Evolutionary conservation across 192 early-diverging fungal species (phyloP).

Genomic region (Backusella tuberculispora): DNA sequence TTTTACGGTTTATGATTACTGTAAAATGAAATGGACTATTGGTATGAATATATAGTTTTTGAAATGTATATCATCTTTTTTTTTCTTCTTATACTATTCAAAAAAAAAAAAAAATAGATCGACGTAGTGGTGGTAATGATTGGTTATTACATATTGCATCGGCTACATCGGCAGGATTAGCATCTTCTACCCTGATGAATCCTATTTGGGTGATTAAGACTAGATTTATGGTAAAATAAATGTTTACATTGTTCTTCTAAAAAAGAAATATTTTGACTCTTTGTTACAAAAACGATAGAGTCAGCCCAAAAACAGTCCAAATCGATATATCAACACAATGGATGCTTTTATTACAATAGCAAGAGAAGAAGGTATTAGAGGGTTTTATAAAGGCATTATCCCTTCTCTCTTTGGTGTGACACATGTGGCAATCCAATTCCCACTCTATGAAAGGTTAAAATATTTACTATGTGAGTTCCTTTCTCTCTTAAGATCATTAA

Average conservation of each 20-base stretch:
- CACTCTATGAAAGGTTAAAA: conserved; percentile 93
- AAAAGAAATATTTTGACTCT: background rate
- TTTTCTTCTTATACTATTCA: background rate
- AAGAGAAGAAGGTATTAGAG: conserved; percentile 72
- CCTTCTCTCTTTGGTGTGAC: conserved; percentile 90
- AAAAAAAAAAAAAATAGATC: background rate
- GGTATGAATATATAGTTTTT: background rate
- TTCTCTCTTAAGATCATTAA: background rate
- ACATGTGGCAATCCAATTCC: conserved; percentile 95
- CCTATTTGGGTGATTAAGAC: conserved; percentile 95
- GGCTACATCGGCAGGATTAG: conserved; percentile 84
- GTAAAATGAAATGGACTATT: conserved; percentile 52
- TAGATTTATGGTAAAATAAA: conserved; percentile 74
- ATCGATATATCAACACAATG: conserved; percentile 80
- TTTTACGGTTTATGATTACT: conserved; percentile 87
- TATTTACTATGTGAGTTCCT: conserved; percentile 52
- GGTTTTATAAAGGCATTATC: conserved; percentile 92
- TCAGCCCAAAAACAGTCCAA: conserved; percentile 72
- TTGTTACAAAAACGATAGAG: conserved; percentile 50
- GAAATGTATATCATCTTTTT: too few relatives aligned
- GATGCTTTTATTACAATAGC: conserved; percentile 84
- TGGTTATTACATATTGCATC: conserved; percentile 77
- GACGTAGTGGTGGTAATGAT: conserved; percentile 40
- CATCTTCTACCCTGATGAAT: conserved; percentile 79
- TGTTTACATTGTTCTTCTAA: background rate